Evolutionary conservation across 768 basidiomycete genomes (phyloP), one percentile per base, ranked within the genome.

Genomic region (Suillus tomentosus): DNA sequence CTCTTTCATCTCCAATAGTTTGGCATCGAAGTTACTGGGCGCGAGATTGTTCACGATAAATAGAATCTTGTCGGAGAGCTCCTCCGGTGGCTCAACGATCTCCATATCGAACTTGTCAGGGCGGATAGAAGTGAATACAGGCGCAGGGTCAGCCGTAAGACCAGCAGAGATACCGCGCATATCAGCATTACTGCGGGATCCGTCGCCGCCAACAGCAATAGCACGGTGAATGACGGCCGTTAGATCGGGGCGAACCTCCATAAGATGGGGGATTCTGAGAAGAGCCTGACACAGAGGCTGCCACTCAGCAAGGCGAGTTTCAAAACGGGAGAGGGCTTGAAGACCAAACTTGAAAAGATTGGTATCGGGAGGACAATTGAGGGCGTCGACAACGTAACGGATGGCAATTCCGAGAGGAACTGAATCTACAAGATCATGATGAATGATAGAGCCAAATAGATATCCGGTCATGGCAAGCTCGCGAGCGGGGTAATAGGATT

Each of bases 41-140:
- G 96, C 95, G 63, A 99, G 84, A 69, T 99, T 99, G 80, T 99
- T 99, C 77, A 99, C 88, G 70, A 98, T 96, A 82, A 99, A 99
- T 55, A 99, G 81, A 67, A 99, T 95, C 65, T 88, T 90, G 81
- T 99, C 97, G 36, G 94, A 94, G 43, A 90, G 76, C 69, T 94
- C 94, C 75, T 97, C 94, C 3, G 90, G 85, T 4, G 97, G 97
- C 60, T 81, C 75, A 53, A 84, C 81, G 19, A 89, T 80, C 54
- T 86, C 86, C 14, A 81, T 80, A n/a, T 87, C 85, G 48, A 90
- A 74, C 10, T 71, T 68, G 70, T 95, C 93, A 13, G 91, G 87
- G 65, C 85, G 87, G 51, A 96, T 92, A 37, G 95, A 83, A 7
- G 82, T 87, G 79, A 97, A 97, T 31, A 88, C 81, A 3, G 85